Percentiles rank a stretch among this genome's conserved stretches.
phyloP scores from a whole-genome alignment of 1,284 basidiomycete genomes.

The Cryptococcus amylolentus region DNA sequence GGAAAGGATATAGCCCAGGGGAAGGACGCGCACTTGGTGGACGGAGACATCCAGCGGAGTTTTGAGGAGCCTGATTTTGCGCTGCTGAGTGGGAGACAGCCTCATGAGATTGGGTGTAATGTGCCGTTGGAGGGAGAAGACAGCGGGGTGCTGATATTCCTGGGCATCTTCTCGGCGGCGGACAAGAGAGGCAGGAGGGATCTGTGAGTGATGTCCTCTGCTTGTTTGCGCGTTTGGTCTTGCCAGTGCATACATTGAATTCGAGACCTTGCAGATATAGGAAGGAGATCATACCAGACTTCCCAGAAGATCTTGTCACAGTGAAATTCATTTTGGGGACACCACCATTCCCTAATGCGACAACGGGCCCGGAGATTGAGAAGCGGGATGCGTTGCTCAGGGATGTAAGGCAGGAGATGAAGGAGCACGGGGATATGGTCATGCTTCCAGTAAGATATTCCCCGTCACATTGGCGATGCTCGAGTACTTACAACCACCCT shows the following conservation, averaged over 20 bases:
- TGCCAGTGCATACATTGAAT: neutral
- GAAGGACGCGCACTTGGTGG: conserved; percentile 33
- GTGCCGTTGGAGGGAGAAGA: conserved; percentile 36
- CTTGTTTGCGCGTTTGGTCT: neutral
- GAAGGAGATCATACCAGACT: conserved; percentile 41
- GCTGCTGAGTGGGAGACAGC: conserved; percentile 41
- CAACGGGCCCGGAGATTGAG: conserved; percentile 20
- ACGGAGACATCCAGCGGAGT: conserved; percentile 37
- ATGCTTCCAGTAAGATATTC: conserved; percentile 42
- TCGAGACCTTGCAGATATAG: conserved; percentile 30
- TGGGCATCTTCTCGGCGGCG: conserved; percentile 47
- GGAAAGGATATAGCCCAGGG: conserved; percentile 32
- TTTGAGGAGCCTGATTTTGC: conserved; percentile 50
- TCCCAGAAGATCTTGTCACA: conserved; percentile 42
- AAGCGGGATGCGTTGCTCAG: conserved; percentile 17
- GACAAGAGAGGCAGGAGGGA: conserved; percentile 36
- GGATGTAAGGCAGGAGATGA: conserved; percentile 32
- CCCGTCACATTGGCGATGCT: no score
- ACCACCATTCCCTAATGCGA: conserved; percentile 33
- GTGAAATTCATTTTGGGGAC: conserved; percentile 49
- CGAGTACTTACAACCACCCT: neutral
- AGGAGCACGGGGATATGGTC: conserved; percentile 46
- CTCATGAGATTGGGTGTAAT: conserved; percentile 48
- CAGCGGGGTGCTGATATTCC: conserved; percentile 40
- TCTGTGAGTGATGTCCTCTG: conserved; percentile 31